phyloP scores from a whole-genome alignment of 176 grass and related monocot genomes.

The Pontederia crassipes region DNA sequence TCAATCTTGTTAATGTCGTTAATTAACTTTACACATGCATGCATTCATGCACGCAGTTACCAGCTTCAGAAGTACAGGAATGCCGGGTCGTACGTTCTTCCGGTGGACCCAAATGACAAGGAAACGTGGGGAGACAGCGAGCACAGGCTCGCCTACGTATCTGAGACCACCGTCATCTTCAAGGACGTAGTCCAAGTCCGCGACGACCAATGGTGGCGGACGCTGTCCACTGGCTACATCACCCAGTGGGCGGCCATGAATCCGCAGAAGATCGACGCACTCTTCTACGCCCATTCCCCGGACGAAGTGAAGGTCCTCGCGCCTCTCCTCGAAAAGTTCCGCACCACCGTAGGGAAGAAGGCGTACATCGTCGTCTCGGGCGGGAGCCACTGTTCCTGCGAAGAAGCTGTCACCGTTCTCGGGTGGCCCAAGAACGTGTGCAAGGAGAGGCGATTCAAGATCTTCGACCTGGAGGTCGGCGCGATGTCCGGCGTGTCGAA shows the following conservation, averaged over 20 bases:
- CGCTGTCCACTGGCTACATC: slow-evolving; percentile 76
- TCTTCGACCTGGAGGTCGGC: slow-evolving; percentile 68
- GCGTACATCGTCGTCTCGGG: slow-evolving; percentile 80
- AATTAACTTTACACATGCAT: neutral
- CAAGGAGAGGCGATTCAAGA: slow-evolving; percentile 92
- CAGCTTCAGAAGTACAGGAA: slow-evolving; percentile 98
- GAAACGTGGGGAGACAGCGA: slow-evolving; percentile 98
- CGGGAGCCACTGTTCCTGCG: slow-evolving; percentile 57
- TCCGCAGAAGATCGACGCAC: slow-evolving; percentile 86
- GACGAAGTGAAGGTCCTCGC: slow-evolving; percentile 59
- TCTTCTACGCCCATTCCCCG: slow-evolving; percentile 81
- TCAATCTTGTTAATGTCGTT: too few relatives aligned
- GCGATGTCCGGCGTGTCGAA: slow-evolving; percentile 53
- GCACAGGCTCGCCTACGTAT: slow-evolving; percentile 81
- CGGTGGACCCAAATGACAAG: slow-evolving; percentile 63
- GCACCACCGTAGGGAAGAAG: slow-evolving; percentile 36
- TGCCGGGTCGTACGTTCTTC: slow-evolving; percentile 70
- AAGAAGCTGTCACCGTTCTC: slow-evolving; percentile 50
- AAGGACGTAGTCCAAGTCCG: slow-evolving; percentile 86
- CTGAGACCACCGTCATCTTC: slow-evolving; percentile 90
- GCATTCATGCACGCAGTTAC: slow-evolving; percentile 31
- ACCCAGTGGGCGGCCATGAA: slow-evolving; percentile 95
- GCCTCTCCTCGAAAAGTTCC: slow-evolving; percentile 67
- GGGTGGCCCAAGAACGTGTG: slow-evolving; percentile 84
- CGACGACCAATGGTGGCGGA: slow-evolving; percentile 96